A percentile compares a stretch with the other conserved stretches of the same genome.
Evolutionary conservation across 2,329 filamentous ascomycete species (phyloP).

Genomic region (Curvularia sp.): DNA sequence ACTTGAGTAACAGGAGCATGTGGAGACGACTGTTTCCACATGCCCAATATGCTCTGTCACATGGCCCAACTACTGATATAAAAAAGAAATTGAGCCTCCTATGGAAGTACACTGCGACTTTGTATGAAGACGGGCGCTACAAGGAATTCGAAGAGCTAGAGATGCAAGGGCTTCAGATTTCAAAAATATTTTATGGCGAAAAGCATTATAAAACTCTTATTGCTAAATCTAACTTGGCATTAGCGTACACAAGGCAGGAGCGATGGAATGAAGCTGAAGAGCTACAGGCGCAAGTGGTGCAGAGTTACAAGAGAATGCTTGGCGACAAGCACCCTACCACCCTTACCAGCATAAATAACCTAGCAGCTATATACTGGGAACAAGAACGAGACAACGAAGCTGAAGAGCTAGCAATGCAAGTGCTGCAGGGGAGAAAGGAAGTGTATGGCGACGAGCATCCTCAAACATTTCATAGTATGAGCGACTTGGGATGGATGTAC

Average conservation of each 20-base stretch:
- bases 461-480: no score
- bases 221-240: not conserved
- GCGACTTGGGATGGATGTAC: no score
- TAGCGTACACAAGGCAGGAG: no score
- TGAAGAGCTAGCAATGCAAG: not conserved
- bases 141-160: not conserved
- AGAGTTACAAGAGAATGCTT: not conserved
- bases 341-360: not conserved
- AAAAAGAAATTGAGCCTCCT: no score
- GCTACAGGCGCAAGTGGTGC: not conserved
- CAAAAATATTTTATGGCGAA: not conserved
- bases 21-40: slow-evolving; percentile 30
- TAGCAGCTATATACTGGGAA: not conserved
- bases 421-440: not conserved
- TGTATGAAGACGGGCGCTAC: slow-evolving; percentile 21
- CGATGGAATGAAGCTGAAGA: not conserved
- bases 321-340: not conserved
- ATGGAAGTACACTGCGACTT: slow-evolving; percentile 16
- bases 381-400: not conserved
- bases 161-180: not conserved
- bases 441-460: not conserved
- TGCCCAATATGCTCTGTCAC: slow-evolving; percentile 23
- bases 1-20: slow-evolving; percentile 27
- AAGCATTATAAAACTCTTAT: not conserved
- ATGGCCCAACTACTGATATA: slow-evolving; percentile 7